Evolutionary conservation across 2,329 filamentous ascomycete genomes (phyloP), one percentile per base, ranked within the genome.

Genomic region (Zelopaecilomyces penicillatus): DNA sequence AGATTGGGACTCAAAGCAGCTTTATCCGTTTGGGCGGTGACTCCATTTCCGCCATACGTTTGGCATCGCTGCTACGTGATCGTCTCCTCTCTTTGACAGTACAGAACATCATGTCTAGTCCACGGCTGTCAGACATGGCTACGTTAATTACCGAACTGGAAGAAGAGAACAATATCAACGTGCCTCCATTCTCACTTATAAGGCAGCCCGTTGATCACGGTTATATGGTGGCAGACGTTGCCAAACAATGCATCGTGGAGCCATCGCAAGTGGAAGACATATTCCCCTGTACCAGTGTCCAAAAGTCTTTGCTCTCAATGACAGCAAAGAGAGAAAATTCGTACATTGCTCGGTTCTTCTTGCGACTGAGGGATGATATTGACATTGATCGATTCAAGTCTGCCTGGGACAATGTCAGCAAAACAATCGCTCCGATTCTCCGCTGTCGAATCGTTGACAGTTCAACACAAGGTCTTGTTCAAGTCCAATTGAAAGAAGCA

Each of bases 391-490:
- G 43, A 19, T 37, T 44, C 26, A 32, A 11, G 37, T n/a, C 30
- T n/a, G 43, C 43, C 30, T 44, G 43, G 43, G 11, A 44, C 32
- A 29, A 29, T 10, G 43, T 44, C 30, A 41, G 43, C 7, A 30
- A 36, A 29, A 19, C 5, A 29, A 5, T 30, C 8, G 43, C 43
- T 30, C 43, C 43, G 30, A 44, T 44, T 41, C 43, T 44, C n/a
- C 37, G 37, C 3, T 44, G 33, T 6, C 39, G 43, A 34, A 44
- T 44, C 39, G 37, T 41, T 27, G 43, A 44, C 30, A 37, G 19
- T 40, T 37, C 43, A 6, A 35, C 19, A 19, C 37, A 44, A 31
- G 43, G 43, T n/a, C 43, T 44, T 27, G 43, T 44, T 26, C 43
- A 44, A 40, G 43, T 44, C 37, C 37, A 40, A 19, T 9, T 44